Conservation (phyloP, 768 basidiomycete genomes). For the Lenzites betulinus region DNA sequence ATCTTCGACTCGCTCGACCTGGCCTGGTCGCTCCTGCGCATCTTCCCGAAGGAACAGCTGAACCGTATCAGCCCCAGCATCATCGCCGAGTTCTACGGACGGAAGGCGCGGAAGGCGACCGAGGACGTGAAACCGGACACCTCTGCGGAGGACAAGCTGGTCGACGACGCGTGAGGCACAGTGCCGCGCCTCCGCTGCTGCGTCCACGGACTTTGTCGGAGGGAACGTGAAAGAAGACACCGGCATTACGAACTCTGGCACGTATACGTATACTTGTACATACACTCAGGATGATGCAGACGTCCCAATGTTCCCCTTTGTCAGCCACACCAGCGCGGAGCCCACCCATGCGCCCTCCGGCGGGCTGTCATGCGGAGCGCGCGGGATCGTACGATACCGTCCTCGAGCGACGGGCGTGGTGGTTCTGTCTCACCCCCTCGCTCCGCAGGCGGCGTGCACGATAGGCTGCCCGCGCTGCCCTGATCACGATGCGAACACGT, state of each 20-base stretch:
- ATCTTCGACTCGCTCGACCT: slow-evolving; percentile 98
- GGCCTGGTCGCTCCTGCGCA: slow-evolving; percentile 94
- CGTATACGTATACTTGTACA: slow-evolving; percentile 17
- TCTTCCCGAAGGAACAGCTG: slow-evolving; percentile 98
- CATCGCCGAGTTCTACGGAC: slow-evolving; percentile 88
- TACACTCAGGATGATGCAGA: slow-evolving; percentile 9
- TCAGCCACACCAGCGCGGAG: not conserved
- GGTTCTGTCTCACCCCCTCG: not conserved
- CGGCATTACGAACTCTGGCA: not conserved
- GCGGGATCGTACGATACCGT: not conserved
- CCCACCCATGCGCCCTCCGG: too few relatives aligned
- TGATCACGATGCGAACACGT: slow-evolving; percentile 6
- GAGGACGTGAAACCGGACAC: slow-evolving; percentile 49
- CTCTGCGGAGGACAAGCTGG: slow-evolving; percentile 55
- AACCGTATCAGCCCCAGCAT: slow-evolving; percentile 99
- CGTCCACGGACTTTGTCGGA: slow-evolving; percentile 3
- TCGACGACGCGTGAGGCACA: slow-evolving; percentile 47
- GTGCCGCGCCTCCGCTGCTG: not conserved
- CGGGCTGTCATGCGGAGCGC: too few relatives aligned
- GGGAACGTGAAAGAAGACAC: not conserved
- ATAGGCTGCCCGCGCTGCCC: not conserved
- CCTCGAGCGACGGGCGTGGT: slow-evolving; percentile 8
- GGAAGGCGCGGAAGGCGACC: slow-evolving; percentile 72
- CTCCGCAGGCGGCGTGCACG: not conserved
- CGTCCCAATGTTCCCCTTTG: not conserved